These are phyloP conservation scores for Ophiostoma triangulosporum DNA, from an alignment of 2,329 filamentous ascomycete species.

Conservation along the genomic window DNA sequence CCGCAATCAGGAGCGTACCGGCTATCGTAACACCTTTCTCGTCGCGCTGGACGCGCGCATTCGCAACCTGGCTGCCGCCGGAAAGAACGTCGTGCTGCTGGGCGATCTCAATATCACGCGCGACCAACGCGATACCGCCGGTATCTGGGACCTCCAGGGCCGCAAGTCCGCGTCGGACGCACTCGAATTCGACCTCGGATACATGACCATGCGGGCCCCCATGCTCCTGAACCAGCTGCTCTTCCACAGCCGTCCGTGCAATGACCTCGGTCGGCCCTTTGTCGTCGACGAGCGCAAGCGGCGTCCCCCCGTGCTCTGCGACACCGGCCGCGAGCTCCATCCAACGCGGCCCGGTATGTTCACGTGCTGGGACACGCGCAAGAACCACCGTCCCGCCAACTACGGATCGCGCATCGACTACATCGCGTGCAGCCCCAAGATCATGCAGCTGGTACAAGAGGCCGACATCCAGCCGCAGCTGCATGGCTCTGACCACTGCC, in stretches of 20 bases:
- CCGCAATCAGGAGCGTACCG: constrained; percentile 66
- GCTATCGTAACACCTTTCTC: constrained; percentile 71
- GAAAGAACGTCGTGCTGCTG: constrained; percentile 73
- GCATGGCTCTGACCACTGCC: constrained; percentile 93
- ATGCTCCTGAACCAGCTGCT: constrained; percentile 79
- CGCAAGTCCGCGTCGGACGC: constrained; percentile 58
- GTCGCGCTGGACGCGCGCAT: constrained; percentile 69
- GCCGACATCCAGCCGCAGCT: constrained; percentile 80
- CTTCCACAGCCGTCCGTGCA: constrained; percentile 42
- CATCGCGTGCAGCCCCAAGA: constrained; percentile 65
- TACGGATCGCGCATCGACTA: constrained; percentile 91
- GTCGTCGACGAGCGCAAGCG: not conserved
- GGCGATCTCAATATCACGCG: constrained; percentile 78
- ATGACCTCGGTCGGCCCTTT: not conserved
- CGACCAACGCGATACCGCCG: constrained; percentile 61
- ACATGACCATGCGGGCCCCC: constrained; percentile 56
- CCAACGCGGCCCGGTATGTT: constrained; percentile 78
- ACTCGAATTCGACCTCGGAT: constrained; percentile 51
- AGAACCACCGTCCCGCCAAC: constrained; percentile 91
- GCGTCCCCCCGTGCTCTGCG: constrained; percentile 53
- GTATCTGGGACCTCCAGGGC: constrained; percentile 31
- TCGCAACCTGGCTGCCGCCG: constrained; percentile 65
- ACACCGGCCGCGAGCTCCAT: constrained; percentile 72
- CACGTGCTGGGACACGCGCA: constrained; percentile 91
- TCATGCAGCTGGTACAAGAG: constrained; percentile 58